These are phyloP conservation scores for Sordariomycetes sp. DNA, from an alignment of 2,329 filamentous ascomycete genomes.

Conservation along the genomic window DNA sequence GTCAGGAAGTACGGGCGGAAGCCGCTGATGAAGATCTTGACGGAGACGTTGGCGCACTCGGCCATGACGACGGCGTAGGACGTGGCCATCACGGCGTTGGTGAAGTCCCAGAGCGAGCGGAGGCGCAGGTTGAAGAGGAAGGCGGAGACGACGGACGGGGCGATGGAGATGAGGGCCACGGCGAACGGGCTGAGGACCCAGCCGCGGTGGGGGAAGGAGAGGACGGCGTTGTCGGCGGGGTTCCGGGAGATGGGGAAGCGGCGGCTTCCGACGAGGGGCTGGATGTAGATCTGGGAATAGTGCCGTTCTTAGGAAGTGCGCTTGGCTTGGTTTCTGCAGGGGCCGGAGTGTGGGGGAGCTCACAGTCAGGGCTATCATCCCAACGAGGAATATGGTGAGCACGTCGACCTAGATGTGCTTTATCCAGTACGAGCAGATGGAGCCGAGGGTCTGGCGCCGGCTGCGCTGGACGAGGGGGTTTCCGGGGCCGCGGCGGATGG, in stretches of 20 bases:
- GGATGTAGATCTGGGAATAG: conserved; percentile 15
- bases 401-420: conserved; percentile 48
- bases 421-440: conserved; percentile 32
- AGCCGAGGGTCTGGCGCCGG: neutral
- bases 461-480: neutral
- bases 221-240: conserved; percentile 37
- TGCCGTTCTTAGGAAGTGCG: neutral
- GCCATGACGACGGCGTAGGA: conserved; percentile 48
- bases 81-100: conserved; percentile 52
- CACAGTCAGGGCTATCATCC: conserved; percentile 57
- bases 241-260: conserved; percentile 53
- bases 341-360: conserved; percentile 10
- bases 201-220: conserved; percentile 53
- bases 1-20: conserved; percentile 53
- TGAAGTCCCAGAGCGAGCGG: conserved; percentile 45
- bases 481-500: neutral
- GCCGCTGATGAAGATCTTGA: conserved; percentile 58
- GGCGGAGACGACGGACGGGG: conserved; percentile 48
- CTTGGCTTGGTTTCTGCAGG: neutral
- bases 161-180: conserved; percentile 42
- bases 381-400: conserved; percentile 45
- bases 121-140: conserved; percentile 47
- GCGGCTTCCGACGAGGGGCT: conserved; percentile 27
- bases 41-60: conserved; percentile 53
- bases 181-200: conserved; percentile 51